Base-by-base conservation (phyloP, 768 basidiomycete species). In the Flagelloscypha sp. region DNA sequence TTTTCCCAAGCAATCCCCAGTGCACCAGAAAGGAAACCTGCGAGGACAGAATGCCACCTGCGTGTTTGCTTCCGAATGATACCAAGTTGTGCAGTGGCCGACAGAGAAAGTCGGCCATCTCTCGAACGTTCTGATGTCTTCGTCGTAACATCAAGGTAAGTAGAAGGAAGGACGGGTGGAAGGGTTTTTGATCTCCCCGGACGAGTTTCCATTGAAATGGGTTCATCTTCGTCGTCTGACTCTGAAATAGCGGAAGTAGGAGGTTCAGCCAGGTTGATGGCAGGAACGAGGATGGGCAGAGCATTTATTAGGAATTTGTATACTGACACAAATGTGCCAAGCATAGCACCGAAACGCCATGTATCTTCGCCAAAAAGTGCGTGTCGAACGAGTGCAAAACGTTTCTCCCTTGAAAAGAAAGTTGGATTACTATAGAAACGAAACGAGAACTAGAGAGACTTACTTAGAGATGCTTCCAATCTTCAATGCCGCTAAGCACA, bases 341-440 rank as follows among this genome's bases (percentile, higher is more conserved):
- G 64, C 88, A 93, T 93, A 0, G 80, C 76, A 4, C 80, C 86
- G 44, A 94, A 93, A 13, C 92, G 66, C 50, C 83, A 71, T 0
- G 86, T 79, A 49, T 95, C 92, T 27, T 63, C 43, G 0, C 90
- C 90, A 45, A 95, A 85, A 28, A 94, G 63, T 0, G 89, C 92
- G 60, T 75, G 84, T 3, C 82, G 74, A 33, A 95, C 66, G 16
- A 90, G 54, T 4, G 73, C 57, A 6, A 84, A 57, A 7, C 83
- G 74, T 36, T 70, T 57, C n/a, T 74, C 62, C 48, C 85, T 90
- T 47, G 4, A 22, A 28, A 19, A 8, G 21, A 30, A 18, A 28
- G 16, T 11, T 25, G 12, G 15, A 40, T 7, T 22, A 38, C 18
- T 9, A 11, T 23, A 20, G 2, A 31, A 5, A 12, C n/a, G n/a